These are phyloP conservation scores for Talaromyces thailandensis DNA, from an alignment of 495 filamentous ascomycete genomes.

Conservation along the genomic window DNA sequence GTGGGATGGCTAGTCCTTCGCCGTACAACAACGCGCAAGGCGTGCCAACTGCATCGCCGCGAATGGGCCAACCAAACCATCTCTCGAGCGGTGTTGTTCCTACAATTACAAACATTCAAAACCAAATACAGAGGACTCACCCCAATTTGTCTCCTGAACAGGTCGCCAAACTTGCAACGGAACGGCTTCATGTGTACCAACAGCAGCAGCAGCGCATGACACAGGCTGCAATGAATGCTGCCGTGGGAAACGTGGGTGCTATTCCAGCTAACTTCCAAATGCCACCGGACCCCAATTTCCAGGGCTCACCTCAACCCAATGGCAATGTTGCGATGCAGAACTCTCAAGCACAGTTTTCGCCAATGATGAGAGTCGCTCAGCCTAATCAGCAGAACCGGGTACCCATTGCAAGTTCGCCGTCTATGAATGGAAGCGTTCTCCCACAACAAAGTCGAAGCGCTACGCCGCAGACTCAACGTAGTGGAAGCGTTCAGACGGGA, in stretches of 20 bases:
- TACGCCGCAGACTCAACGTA: slow-evolving; percentile 42
- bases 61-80: slow-evolving; percentile 40
- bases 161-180: slow-evolving; percentile 50
- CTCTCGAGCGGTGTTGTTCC: slow-evolving; percentile 46
- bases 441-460: slow-evolving; percentile 35
- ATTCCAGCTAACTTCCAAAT: slow-evolving; percentile 34
- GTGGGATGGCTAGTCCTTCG: slow-evolving; percentile 41
- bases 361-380: slow-evolving; percentile 65
- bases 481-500: slow-evolving; percentile 32
- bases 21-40: slow-evolving; percentile 34
- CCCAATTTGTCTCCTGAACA: slow-evolving; percentile 50
- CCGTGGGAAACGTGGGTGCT: slow-evolving; percentile 42
- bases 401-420: slow-evolving; percentile 28
- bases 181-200: slow-evolving; percentile 46
- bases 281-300: slow-evolving; percentile 32
- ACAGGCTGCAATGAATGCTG: slow-evolving; percentile 58
- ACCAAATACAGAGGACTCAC: slow-evolving; percentile 41
- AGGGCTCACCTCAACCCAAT: slow-evolving; percentile 23
- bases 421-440: slow-evolving; percentile 27
- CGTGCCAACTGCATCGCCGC: slow-evolving; percentile 42
- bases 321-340: slow-evolving; percentile 31
- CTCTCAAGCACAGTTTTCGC: slow-evolving; percentile 58
- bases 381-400: slow-evolving; percentile 33
- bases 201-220: slow-evolving; percentile 41
- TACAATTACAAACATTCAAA: slow-evolving; percentile 42